These are phyloP conservation scores for Medicago lupulina DNA, from an alignment of 306 rosid genomes.

Conservation along the genomic window DNA sequence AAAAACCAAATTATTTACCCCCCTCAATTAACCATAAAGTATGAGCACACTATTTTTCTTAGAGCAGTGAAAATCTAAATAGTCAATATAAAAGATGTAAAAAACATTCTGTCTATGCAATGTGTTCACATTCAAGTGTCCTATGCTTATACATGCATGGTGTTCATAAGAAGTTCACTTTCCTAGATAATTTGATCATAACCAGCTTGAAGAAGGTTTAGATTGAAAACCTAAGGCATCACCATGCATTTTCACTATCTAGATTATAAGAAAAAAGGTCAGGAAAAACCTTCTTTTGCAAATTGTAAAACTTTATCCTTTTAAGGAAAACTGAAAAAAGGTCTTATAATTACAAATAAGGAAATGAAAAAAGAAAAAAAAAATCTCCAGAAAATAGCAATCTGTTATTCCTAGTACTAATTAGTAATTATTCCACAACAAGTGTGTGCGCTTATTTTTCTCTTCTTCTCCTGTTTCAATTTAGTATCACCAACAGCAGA, in stretches of 20 bases:
- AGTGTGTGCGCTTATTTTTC: conserved; percentile 1
- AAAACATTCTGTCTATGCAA: background rate
- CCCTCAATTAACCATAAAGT: background rate
- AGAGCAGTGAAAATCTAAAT: conserved; percentile 1
- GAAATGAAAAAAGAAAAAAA: background rate
- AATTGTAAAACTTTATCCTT: background rate
- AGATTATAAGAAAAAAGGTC: background rate
- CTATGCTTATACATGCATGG: background rate
- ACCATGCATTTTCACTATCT: conserved; percentile 1
- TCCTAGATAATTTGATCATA: conserved; percentile 21
- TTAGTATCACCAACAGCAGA: conserved; percentile 24
- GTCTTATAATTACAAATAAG: background rate
- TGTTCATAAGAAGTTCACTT: conserved; percentile 1
- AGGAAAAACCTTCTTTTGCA: conserved; percentile 20
- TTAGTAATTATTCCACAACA: background rate
- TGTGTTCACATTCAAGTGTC: background rate
- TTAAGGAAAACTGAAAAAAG: conserved; percentile 4
- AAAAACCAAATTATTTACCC: background rate
- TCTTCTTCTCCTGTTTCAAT: conserved; percentile 18
- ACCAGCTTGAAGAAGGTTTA: conserved; percentile 16
- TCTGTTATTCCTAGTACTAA: conserved; percentile 16
- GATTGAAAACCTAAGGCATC: conserved; percentile 11
- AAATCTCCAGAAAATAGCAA: conserved; percentile 15
- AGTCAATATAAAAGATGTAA: background rate
- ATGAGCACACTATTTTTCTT: background rate